Base-by-base conservation (phyloP, 495 filamentous ascomycete species). In the Acidomyces sp. region DNA sequence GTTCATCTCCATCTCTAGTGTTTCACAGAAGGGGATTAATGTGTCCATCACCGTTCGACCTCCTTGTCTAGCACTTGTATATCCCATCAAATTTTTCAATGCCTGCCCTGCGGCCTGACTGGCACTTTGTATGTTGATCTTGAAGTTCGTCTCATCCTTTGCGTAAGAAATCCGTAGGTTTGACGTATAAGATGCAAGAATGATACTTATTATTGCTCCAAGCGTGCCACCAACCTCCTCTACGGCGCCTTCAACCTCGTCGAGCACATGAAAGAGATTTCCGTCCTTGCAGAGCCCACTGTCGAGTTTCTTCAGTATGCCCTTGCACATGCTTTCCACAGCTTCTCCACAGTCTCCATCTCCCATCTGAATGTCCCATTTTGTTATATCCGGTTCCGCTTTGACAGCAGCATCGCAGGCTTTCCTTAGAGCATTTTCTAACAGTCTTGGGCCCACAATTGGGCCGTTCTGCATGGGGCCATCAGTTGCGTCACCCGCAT, bases 311-410 rank as follows among this genome's bases (percentile, higher is more conserved):
- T 36, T 26, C 13, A 59, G 37, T 5, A 62, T 51, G 11, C 54
- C 46, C 30, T 55, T 54, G 52, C 57, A 60, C 34, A 60, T 52
- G 10, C 41, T 66, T 45, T 71, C 62, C 6, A 78, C 64, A 11
- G 71, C 73, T 58, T 77, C 66, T 17, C 74, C 74, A 50, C 74
- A 78, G 52, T 78, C 74, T 7, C 74, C 74, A 53, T 78, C 74
- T 24, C 74, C 74, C 74, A 78, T 78, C 39, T 72, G 56, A 21
- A 71, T 71, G 55, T 78, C 74, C 66, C 66, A 78, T 45, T 66
- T 68, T 1, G 74, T 78, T 25, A 78, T 56, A 38, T 70, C 63
- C 0, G 74, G 74, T 52, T 78, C 74, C 1, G 72, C 67, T 12
- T 52, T 58, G 24, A 73, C 61, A 16, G 71, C 62, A 3, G 57